phyloP scores from a whole-genome alignment of 2,329 filamentous ascomycete species.

The Penicillium corylophilum region DNA sequence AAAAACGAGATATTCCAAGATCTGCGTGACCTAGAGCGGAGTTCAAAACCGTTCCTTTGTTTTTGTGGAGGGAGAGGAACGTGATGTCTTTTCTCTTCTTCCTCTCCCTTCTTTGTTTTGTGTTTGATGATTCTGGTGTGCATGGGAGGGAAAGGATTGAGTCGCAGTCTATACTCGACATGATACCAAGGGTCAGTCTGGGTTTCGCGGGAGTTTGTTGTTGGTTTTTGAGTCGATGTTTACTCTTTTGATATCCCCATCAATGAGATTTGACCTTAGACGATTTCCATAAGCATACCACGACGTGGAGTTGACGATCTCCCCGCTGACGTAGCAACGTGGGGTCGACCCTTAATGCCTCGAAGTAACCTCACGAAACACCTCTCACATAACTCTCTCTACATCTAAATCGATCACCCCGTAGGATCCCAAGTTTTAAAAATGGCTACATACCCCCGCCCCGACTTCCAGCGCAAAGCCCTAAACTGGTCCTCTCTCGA shows the following conservation, averaged over 20 bases:
- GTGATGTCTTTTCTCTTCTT: background rate
- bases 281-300: background rate
- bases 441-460: conserved; percentile 56
- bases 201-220: conserved; percentile 9
- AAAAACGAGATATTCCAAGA: conserved; percentile 32
- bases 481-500: conserved; percentile 62
- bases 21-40: conserved; percentile 23
- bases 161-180: conserved; percentile 3
- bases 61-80: conserved; percentile 2
- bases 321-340: conserved; percentile 19
- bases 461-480: conserved; percentile 59
- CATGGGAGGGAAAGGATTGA: background rate
- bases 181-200: conserved; percentile 1
- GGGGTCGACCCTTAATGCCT: conserved; percentile 6
- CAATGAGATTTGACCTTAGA: conserved; percentile 26
- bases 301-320: conserved; percentile 3
- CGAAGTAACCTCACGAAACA: background rate
- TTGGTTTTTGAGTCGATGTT: conserved; percentile 18
- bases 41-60: conserved; percentile 7
- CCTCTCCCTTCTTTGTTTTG: background rate
- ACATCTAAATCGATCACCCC: background rate
- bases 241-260: conserved; percentile 26
- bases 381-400: background rate
- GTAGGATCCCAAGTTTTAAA: background rate
- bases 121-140: background rate